Base-by-base conservation (phyloP, 2,329 filamentous ascomycete species). In the Colletotrichum brevisporum region DNA sequence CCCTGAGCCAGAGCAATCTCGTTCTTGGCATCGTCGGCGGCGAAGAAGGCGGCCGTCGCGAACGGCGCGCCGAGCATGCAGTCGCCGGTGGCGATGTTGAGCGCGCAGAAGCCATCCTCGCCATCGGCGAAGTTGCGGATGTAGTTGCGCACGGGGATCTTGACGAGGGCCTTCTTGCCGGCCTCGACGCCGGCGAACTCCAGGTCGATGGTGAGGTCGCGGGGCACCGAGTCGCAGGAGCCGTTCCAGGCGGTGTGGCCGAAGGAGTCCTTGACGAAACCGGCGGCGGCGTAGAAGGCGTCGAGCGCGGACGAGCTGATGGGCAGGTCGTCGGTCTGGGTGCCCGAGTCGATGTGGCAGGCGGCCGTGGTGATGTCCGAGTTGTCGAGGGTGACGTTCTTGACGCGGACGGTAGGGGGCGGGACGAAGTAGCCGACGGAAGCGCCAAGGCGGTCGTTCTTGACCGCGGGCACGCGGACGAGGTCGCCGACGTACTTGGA, bases 121-220 rank as follows among this genome's bases (percentile, higher is more conserved):
- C 12, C 15, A 27, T 69, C 69, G 1, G 60, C 69, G 45, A 48
- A 31, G 61, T 64, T 71, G 53, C 67, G 67, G 56, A 55, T 52
- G 41, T 71, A 69, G 51, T 65, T 60, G n/a, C 69, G 60, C 60
- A 62, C 26, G 13, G 69, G 60, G n/a, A 53, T 57, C 52, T 65
- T 69, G 52, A 64, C 62, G 27, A 58, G 63, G 2, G 64, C 54
- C 10, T 18, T 53, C 39, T 65, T 57, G 16, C 21, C 52, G 2
- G 1, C 21, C 21, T 56, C 69, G 21, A 43, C 61, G 26, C 69
- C 65, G 13, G 45, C 51, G 12, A 69, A 64, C 60, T 69, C 61
- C 47, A 64, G 66, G 31, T 68, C 69, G 31, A 64, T 53, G 45
- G 56, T 61, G 21, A 55, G 16, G 18, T 68, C 60, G 36, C 13